Evolutionary conservation across 1,139 yeast species (phyloP).

Genomic region (Nakaseomyces sp.): DNA sequence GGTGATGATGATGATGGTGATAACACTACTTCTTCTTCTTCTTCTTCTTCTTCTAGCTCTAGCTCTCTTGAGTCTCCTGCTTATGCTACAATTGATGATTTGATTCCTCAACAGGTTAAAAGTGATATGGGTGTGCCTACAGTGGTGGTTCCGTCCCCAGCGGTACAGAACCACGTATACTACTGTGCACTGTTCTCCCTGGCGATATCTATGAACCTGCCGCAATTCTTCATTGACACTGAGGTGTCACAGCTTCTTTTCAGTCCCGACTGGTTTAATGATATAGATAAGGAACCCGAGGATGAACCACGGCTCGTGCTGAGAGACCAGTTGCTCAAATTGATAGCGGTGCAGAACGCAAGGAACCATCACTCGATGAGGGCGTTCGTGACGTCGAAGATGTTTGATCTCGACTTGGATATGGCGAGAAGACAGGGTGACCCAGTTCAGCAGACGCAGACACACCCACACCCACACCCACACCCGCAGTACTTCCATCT

Average conservation of each 20-base stretch:
- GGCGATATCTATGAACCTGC: constrained; percentile 20
- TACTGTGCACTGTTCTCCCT: constrained; percentile 25
- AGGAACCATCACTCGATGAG: constrained; percentile 7
- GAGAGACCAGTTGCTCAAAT: constrained; percentile 24
- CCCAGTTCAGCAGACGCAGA: constrained; percentile 26
- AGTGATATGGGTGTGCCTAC: constrained; percentile 18
- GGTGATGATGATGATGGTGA: too few species aligned
- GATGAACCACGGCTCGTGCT: constrained; percentile 18
- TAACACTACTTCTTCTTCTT: too few species aligned
- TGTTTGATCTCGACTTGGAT: constrained; percentile 20
- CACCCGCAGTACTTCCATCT: constrained; percentile 21
- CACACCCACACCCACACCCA: too few species aligned
- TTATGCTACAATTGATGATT: background rate
- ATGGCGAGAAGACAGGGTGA: constrained; percentile 1
- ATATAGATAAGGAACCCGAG: constrained; percentile 7
- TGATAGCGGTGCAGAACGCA: constrained; percentile 18
- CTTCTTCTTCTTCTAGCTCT: too few species aligned
- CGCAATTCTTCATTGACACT: constrained; percentile 15
- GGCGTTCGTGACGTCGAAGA: constrained; percentile 20
- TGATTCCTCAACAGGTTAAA: constrained; percentile 9
- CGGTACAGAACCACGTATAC: constrained; percentile 21
- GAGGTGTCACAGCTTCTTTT: constrained; percentile 22
- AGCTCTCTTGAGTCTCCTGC: background rate
- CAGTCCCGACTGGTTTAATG: constrained; percentile 21
- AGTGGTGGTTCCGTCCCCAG: constrained; percentile 20